phyloP scores from a whole-genome alignment of 208 protist species.

The Borovskyia barvae region DNA sequence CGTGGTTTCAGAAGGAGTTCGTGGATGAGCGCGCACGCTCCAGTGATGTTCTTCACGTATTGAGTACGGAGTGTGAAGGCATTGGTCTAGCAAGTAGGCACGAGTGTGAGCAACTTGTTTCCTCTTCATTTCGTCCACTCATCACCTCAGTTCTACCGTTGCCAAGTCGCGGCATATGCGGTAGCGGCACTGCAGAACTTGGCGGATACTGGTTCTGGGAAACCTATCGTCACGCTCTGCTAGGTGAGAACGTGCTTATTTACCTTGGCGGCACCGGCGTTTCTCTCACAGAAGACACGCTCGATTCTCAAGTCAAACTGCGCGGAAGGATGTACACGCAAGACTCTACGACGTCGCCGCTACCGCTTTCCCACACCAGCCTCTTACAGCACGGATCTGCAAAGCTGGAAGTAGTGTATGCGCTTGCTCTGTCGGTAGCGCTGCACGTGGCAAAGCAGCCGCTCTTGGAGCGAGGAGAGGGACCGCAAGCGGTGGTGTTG shows the following conservation, averaged over 20 bases:
- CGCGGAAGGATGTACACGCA: slow-evolving; percentile 16
- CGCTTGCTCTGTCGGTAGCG: slow-evolving; percentile 51
- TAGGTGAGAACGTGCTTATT: slow-evolving; percentile 53
- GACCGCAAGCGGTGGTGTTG: slow-evolving; percentile 66
- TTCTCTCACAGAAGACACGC: slow-evolving; percentile 53
- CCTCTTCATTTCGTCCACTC: slow-evolving; percentile 37
- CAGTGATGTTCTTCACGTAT: slow-evolving; percentile 4
- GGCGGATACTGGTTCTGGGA: slow-evolving; percentile 80
- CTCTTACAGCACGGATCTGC: slow-evolving; percentile 31
- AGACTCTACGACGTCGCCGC: neutral
- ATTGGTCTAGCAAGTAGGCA: slow-evolving; percentile 20
- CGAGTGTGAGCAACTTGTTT: slow-evolving; percentile 36
- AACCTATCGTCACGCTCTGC: slow-evolving; percentile 56
- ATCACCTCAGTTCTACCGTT: slow-evolving; percentile 26
- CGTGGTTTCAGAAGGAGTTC: slow-evolving; percentile 17
- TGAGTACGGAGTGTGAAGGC: slow-evolving; percentile 3
- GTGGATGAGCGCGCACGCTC: neutral
- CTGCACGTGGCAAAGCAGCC: slow-evolving; percentile 61
- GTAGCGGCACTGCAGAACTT: slow-evolving; percentile 7
- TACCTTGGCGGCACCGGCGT: slow-evolving; percentile 53
- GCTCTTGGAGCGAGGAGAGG: slow-evolving; percentile 52
- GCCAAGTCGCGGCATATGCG: slow-evolving; percentile 6
- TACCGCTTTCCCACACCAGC: neutral
- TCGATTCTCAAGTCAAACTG: slow-evolving; percentile 43
- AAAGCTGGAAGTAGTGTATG: slow-evolving; percentile 68